Evolutionary conservation across 2,329 filamentous ascomycete genomes (phyloP), one percentile per base, ranked within the genome.

Genomic region (Pseudocercospora crystallina): DNA sequence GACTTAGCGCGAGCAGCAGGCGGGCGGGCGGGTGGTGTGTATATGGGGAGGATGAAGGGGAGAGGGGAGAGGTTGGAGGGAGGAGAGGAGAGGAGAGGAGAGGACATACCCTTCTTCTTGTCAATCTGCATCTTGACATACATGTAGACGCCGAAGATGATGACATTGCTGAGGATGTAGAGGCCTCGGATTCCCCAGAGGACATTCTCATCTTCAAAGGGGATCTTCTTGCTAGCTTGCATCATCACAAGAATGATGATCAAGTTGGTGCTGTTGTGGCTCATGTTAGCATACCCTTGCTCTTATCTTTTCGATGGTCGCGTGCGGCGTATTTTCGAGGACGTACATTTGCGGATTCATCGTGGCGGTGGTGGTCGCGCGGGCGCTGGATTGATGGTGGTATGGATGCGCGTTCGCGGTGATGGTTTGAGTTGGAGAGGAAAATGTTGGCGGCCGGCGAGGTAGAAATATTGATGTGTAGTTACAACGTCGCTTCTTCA

Each of bases 201-300:
- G 41, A 86, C 82, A 56, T 80, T 78, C n/a, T 83, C 90, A 69
- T 97, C 86, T 29, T 97, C 92, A 67, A 97, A 96, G 42, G 91
- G 90, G 56, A 99, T 85, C 75, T 86, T 89, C 83, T 97, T 97
- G 65, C 90, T 88, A 56, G 95, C 87, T 81, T 96, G 92, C 90
- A 97, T 96, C 87, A 96, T 95, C 70, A 89, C 88, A 64, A 96
- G 83, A 77, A 95, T 91, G 85, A 96, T 90, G 78, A 89, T 80
- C 72, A 96, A 81, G 81, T 96, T 96, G 73, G 88, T 89, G 67
- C 90, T 95, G 73, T 47, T 56, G 12, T 26, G 20, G 32, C 9
- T 15, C 42, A 38, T 49, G 43, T 53, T 43, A 50, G 53, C 49
- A 14, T 39, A 20, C 29, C 15, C 14, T 32, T 20, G 36, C 15